These are phyloP conservation scores for Zymoseptoria crescenta DNA, from an alignment of 2,329 filamentous ascomycete species.

Conservation along the genomic window DNA sequence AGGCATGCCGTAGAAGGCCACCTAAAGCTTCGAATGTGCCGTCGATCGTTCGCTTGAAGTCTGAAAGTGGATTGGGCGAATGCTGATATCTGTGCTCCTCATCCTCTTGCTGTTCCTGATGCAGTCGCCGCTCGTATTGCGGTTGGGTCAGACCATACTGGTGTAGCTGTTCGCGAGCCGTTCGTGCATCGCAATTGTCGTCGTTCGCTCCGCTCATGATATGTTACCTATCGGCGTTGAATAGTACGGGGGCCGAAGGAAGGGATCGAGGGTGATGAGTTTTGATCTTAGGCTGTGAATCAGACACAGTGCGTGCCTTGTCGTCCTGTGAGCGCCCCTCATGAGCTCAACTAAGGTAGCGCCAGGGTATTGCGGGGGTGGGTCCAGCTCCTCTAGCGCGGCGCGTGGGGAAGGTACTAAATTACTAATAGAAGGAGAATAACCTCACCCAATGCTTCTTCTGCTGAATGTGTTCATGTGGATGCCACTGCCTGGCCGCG, in stretches of 20 bases:
- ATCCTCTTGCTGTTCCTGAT: background rate
- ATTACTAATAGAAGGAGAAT: background rate
- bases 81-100: background rate
- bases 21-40: conserved; percentile 46
- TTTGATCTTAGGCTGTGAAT: too few relatives aligned
- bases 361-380: background rate
- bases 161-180: background rate
- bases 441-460: too few relatives aligned
- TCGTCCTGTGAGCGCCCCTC: background rate
- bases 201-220: background rate
- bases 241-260: too few relatives aligned
- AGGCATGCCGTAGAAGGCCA: background rate
- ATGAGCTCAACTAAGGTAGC: background rate
- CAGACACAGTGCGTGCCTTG: background rate
- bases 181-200: background rate
- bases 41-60: conserved; percentile 55
- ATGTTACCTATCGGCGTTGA: background rate
- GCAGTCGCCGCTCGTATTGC: background rate
- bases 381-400: background rate
- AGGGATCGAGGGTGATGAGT: too few relatives aligned
- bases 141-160: background rate
- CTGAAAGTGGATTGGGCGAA: conserved; percentile 48
- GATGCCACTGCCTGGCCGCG: too few relatives aligned
- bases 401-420: background rate
- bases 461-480: too few relatives aligned